phyloP scores from a whole-genome alignment of 2,329 filamentous ascomycete genomes.

The Colletotrichum lini region DNA sequence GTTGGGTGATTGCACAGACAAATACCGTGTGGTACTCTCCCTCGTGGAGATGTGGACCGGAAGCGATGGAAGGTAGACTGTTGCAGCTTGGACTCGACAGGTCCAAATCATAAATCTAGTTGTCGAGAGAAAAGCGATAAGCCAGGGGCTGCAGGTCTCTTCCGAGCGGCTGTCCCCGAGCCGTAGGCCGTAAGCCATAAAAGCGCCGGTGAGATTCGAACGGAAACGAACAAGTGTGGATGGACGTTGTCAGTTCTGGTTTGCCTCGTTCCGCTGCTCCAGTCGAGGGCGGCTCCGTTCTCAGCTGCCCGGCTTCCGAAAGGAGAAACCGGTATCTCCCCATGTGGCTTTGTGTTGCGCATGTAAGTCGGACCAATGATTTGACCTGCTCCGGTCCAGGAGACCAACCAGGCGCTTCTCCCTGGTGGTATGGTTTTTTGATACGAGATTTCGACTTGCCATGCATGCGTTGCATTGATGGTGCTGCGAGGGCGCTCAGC shows the following conservation, averaged over 20 bases:
- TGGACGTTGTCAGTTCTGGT: neutral
- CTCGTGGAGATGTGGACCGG: neutral
- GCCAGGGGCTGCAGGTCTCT: neutral
- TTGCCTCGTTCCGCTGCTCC: neutral
- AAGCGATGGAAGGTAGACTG: neutral
- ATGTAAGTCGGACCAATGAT: slow-evolving; percentile 1
- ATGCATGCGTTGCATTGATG: slow-evolving; percentile 11
- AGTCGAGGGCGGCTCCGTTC: neutral
- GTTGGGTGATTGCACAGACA: neutral
- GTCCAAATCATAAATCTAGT: neutral
- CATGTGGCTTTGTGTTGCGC: neutral
- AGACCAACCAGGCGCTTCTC: neutral
- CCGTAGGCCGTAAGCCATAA: neutral
- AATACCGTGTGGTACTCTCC: neutral
- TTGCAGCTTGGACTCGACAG: neutral
- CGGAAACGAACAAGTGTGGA: neutral
- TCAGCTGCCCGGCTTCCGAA: neutral
- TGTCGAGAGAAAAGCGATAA: neutral
- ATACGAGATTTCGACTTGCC: slow-evolving; percentile 17
- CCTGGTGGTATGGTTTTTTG: neutral
- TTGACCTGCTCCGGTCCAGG: neutral
- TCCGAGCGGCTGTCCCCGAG: neutral
- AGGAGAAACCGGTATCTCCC: neutral
- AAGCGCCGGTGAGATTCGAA: too few species aligned
- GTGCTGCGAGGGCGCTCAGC: slow-evolving; percentile 3